These are phyloP conservation scores for Drosera spatulata DNA, from an alignment of 179 eudicot genomes.

Conservation along the genomic window DNA sequence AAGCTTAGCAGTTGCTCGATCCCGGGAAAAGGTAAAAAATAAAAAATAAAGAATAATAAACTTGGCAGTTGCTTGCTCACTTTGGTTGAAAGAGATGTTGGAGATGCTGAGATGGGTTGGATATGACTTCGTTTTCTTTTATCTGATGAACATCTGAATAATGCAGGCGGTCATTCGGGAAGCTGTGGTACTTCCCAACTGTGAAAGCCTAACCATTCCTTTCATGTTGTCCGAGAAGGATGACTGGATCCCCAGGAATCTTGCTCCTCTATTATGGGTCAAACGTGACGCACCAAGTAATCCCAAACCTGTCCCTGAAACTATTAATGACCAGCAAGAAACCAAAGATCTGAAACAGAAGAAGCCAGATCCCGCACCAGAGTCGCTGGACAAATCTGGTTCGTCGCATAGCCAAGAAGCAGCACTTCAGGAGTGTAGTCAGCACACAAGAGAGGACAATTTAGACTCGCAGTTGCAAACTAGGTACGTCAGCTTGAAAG, in stretches of 20 bases:
- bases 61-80: no score
- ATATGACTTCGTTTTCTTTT: background rate
- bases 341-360: conserved; percentile 21
- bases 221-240: conserved; percentile 95
- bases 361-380: background rate
- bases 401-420: conserved; percentile 20
- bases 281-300: conserved; percentile 34
- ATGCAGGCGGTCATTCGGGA: conserved; percentile 77
- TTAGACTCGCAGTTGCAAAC: conserved; percentile 19
- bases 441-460: conserved; percentile 16
- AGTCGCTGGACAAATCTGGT: background rate
- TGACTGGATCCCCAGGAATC: conserved; percentile 70
- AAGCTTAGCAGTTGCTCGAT: background rate
- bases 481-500: conserved; percentile 21
- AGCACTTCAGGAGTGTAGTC: background rate
- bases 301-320: conserved; percentile 19
- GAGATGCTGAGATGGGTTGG: no score
- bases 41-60: no score
- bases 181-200: conserved; percentile 73
- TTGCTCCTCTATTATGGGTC: conserved; percentile 70
- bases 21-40: background rate
- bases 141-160: background rate
- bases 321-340: conserved; percentile 11
- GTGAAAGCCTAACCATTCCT: conserved; percentile 55
- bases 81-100: no score